Base-by-base conservation (phyloP, 345 rosid species). In the Melaleuca quinquenervia region DNA sequence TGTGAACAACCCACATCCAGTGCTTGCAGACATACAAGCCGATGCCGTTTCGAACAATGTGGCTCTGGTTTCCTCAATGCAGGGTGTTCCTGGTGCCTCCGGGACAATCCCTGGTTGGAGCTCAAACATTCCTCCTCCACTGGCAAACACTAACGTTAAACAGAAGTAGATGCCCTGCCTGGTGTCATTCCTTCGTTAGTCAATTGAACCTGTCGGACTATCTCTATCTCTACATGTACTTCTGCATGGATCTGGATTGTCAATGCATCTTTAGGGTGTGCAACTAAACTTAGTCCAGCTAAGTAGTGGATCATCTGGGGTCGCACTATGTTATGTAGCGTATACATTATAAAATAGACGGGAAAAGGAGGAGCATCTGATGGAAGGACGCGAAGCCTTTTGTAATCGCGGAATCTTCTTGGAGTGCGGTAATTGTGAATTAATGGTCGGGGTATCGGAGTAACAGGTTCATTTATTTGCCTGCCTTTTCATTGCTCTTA, bases 41-140 rank as follows among this genome's bases (percentile, higher is more conserved):
- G 84, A 85, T 54, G 83, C 83, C 16, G 86, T 82, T 36, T 87
- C 62, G 45, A 88, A 84, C 48, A 86, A 85, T 41, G 85, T 83
- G 82, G 83, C 78, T 83, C 84, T 62, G 21, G 52, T 75, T 49
- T 84, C 91, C 36, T 54, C 86, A 12, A 27, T 87, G 87, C 90
- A 55, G 83, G 86, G 82, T 55, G n/a, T 85, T 48, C 80, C 87
- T 14, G 52, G 64, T 74, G 14, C 56, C 50, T 24, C 52, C 1
- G 51, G 85, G 36, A 45, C 85, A 27, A 26, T 90, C 84, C 90
- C 88, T 11, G 62, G 86, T 11, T 78, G 90, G 90, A 89, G 89
- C 80, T 82, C 62, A 51, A 82, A 54, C 50, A 58, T 80, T 45
- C 85, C 90, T 50, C 88, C 56, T 22, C 82, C 89, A 3, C 85